These are phyloP conservation scores for Pythium insidiosum DNA, from an alignment of 352 stramenopile species.

Conservation along the genomic window DNA sequence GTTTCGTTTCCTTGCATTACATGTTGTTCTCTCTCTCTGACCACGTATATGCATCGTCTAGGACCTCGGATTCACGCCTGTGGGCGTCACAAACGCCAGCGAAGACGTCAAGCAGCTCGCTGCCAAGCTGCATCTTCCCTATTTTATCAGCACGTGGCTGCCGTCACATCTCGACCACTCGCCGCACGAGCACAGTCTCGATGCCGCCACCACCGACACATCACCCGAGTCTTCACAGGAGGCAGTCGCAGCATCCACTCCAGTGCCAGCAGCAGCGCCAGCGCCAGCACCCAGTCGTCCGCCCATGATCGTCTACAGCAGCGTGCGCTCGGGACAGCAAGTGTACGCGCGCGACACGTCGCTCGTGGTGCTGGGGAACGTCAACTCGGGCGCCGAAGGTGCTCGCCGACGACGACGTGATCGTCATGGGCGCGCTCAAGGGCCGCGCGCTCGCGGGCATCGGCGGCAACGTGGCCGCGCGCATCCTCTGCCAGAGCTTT, in stretches of 20 bases:
- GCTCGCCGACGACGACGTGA: conserved; percentile 79
- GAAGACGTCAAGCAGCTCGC: conserved; percentile 76
- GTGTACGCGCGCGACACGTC: conserved; percentile 77
- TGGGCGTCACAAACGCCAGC: conserved; percentile 80
- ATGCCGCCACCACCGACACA: not conserved
- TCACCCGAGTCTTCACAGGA: not conserved
- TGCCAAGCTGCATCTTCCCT: conserved; percentile 49
- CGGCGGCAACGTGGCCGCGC: conserved; percentile 55
- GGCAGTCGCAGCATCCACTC: not conserved
- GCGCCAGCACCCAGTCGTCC: not conserved
- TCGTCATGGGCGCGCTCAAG: conserved; percentile 75
- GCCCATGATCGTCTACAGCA: conserved; percentile 61
- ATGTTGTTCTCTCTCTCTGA: not conserved
- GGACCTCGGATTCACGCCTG: conserved; percentile 37
- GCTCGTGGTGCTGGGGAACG: conserved; percentile 77
- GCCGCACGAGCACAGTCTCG: conserved; percentile 1
- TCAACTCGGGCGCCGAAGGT: conserved; percentile 86
- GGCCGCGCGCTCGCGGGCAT: conserved; percentile 82
- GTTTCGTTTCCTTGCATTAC: not conserved
- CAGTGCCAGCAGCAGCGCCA: not conserved
- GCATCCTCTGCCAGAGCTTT: conserved; percentile 72
- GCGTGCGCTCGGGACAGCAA: conserved; percentile 84
- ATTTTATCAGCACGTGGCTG: conserved; percentile 69
- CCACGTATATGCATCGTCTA: not conserved
- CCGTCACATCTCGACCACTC: conserved; percentile 14